Conservation (phyloP, 2,329 filamentous ascomycete genomes). For the Curvularia sp. region DNA sequence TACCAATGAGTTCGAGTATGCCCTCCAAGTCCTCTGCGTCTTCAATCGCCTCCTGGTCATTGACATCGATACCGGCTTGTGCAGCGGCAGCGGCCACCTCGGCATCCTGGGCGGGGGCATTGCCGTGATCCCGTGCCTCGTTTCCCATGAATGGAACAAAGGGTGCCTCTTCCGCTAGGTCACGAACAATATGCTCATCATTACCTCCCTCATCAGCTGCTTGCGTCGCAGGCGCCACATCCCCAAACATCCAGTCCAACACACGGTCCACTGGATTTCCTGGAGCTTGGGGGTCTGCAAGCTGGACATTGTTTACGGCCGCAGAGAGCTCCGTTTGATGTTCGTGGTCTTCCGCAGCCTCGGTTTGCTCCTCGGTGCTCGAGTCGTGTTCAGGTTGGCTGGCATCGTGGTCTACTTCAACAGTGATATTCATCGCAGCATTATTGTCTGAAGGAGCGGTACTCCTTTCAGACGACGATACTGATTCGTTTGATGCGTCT, state of each 20-base stretch:
- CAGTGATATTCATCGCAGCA: constrained; percentile 4
- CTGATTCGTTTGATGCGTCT: constrained; percentile 3
- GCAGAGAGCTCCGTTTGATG: constrained; percentile 13
- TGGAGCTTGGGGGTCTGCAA: constrained; percentile 24
- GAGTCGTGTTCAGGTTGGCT: constrained; percentile 9
- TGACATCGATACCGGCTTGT: constrained; percentile 71
- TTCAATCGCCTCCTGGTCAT: constrained; percentile 74
- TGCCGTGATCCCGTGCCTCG: constrained; percentile 36
- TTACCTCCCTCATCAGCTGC: constrained; percentile 48
- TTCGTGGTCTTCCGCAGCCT: constrained; percentile 7
- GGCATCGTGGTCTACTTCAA: constrained; percentile 12
- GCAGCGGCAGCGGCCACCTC: constrained; percentile 71
- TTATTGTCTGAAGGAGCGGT: constrained; percentile 11
- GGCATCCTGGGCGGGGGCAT: constrained; percentile 55
- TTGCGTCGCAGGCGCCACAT: constrained; percentile 48
- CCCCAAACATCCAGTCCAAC: constrained; percentile 59
- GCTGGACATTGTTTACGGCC: constrained; percentile 12
- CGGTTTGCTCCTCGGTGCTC: constrained; percentile 4
- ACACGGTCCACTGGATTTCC: constrained; percentile 41
- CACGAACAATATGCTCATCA: constrained; percentile 67
- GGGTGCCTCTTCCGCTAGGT: constrained; percentile 66
- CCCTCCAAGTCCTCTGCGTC: constrained; percentile 94
- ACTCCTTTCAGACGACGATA: constrained; percentile 8
- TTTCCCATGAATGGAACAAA: constrained; percentile 63
- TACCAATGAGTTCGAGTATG: constrained; percentile 92